A percentile compares a stretch with the other conserved stretches of the same genome.
Evolutionary conservation across 768 basidiomycete genomes (phyloP).

Genomic region (Tylopilus sp.): DNA sequence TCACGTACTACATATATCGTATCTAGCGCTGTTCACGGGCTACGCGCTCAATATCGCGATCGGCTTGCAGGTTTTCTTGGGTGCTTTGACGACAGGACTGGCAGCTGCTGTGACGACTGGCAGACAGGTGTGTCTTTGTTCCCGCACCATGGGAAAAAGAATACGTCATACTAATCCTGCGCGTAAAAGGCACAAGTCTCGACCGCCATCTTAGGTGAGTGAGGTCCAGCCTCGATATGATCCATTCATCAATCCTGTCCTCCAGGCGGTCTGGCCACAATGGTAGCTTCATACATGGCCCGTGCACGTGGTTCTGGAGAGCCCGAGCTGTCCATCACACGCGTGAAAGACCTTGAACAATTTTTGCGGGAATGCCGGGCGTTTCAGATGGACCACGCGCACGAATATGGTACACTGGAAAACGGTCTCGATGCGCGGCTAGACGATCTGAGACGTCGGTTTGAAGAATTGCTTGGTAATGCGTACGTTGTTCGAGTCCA

Average conservation of each 20-base stretch:
- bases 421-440: conserved; percentile 12
- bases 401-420: conserved; percentile 19
- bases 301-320: conserved; percentile 66
- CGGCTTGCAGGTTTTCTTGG: conserved; percentile 58
- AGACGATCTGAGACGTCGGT: conserved; percentile 14
- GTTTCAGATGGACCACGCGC: conserved; percentile 57
- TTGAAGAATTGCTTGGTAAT: conserved; percentile 31
- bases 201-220: conserved; percentile 39
- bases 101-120: conserved; percentile 45
- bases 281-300: conserved; percentile 71
- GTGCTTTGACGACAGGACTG: conserved; percentile 64
- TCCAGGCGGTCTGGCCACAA: conserved; percentile 60
- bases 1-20: not conserved
- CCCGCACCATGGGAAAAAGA: not conserved
- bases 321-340: conserved; percentile 57
- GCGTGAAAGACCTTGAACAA: conserved; percentile 59
- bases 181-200: conserved; percentile 33
- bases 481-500: no score
- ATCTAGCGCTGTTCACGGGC: conserved; percentile 30
- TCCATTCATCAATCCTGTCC: not conserved
- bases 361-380: conserved; percentile 61
- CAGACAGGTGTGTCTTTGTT: conserved; percentile 34
- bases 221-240: not conserved
- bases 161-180: not conserved
- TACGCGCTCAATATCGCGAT: conserved; percentile 49